Evolutionary conservation across 2,329 filamentous ascomycete genomes (phyloP).

Genomic region (Colletotrichum tofieldiae): DNA sequence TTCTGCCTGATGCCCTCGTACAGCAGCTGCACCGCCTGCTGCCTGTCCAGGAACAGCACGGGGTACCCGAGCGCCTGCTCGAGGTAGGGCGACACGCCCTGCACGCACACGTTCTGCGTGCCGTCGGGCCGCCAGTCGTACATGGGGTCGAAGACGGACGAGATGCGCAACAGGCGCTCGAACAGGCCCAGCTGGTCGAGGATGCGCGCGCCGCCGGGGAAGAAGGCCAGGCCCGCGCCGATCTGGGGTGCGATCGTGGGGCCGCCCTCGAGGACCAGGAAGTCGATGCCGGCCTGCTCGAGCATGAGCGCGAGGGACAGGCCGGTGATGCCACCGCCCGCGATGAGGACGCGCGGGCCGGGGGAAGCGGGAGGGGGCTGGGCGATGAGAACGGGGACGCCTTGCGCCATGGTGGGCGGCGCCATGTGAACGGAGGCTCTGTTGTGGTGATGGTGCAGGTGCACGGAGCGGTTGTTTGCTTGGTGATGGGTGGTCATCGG

Average conservation of each 20-base stretch:
- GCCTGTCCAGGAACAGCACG: background rate
- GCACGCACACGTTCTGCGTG: constrained; percentile 8
- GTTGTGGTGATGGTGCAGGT: too few relatives aligned
- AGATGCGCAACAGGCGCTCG: constrained; percentile 46
- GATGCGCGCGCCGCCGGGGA: constrained; percentile 59
- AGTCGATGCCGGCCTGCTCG: constrained; percentile 62
- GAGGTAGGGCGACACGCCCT: background rate
- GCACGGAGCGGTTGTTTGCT: too few relatives aligned
- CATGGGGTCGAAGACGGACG: constrained; percentile 33
- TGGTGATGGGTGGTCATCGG: too few relatives aligned
- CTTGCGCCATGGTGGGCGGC: too few relatives aligned
- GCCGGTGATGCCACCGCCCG: too few relatives aligned
- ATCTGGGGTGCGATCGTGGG: constrained; percentile 58
- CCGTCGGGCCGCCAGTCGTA: constrained; percentile 26
- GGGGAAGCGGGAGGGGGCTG: too few relatives aligned
- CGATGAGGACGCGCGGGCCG: too few relatives aligned
- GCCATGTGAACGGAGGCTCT: too few relatives aligned
- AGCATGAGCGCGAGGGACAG: constrained; percentile 53
- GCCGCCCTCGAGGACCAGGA: constrained; percentile 62
- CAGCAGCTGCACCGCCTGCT: background rate
- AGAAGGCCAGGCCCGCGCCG: constrained; percentile 63
- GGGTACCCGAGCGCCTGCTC: background rate
- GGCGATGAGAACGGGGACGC: too few relatives aligned
- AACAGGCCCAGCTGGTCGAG: constrained; percentile 65
- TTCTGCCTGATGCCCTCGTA: background rate